Evolutionary conservation across 2,329 filamentous ascomycete species (phyloP).

Genomic region (Pseudogymnoascus sp.): DNA sequence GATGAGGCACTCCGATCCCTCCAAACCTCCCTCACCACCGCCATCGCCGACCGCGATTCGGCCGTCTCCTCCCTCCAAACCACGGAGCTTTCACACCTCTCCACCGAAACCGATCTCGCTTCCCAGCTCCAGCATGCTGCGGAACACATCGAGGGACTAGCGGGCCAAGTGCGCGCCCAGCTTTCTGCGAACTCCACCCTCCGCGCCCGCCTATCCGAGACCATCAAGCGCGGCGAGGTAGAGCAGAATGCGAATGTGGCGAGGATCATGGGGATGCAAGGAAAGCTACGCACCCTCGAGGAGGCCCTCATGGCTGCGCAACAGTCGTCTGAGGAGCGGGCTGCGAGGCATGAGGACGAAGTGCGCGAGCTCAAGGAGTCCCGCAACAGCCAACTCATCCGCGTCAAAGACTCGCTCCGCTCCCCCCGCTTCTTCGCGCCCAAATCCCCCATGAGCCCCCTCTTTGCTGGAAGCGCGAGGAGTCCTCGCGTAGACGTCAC

Average conservation of each 20-base stretch:
- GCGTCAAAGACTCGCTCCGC: constrained; percentile 50
- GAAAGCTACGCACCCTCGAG: constrained; percentile 70
- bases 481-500: constrained; percentile 45
- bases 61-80: constrained; percentile 51
- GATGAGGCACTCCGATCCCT: constrained; percentile 54
- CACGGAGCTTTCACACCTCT: constrained; percentile 46
- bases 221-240: constrained; percentile 73
- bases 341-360: constrained; percentile 80
- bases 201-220: constrained; percentile 65
- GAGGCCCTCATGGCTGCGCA: constrained; percentile 78
- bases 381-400: constrained; percentile 66
- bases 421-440: constrained; percentile 45
- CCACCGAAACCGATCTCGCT: constrained; percentile 55
- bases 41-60: constrained; percentile 64
- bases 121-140: constrained; percentile 66
- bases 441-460: constrained; percentile 52
- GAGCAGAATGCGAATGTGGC: constrained; percentile 73
- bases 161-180: constrained; percentile 69
- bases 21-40: constrained; percentile 58
- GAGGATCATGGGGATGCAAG: constrained; percentile 77
- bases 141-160: constrained; percentile 69
- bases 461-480: constrained; percentile 44
- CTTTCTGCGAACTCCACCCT: constrained; percentile 69
- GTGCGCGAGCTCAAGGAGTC: constrained; percentile 66
- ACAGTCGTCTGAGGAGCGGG: constrained; percentile 74